phyloP scores from a whole-genome alignment of 306 rosid species.

The Coriaria nepalensis region DNA sequence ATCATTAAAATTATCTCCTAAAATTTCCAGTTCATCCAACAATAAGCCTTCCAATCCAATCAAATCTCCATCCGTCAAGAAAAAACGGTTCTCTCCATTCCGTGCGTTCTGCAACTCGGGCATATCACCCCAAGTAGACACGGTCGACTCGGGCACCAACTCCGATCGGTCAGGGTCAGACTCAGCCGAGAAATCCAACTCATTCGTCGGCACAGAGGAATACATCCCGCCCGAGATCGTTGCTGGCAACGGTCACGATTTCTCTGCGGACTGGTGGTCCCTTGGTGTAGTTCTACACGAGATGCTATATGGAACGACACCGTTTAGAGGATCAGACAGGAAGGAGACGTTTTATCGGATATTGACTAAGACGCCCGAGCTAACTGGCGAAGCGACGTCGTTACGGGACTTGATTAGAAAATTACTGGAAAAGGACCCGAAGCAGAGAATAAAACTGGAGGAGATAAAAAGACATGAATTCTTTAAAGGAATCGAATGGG shows the following conservation, averaged over 20 bases:
- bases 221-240: conserved; percentile 88
- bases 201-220: conserved; percentile 95
- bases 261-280: conserved; percentile 94
- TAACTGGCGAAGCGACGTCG: conserved; percentile 37
- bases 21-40: conserved; percentile 16
- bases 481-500: conserved; percentile 50
- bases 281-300: conserved; percentile 61
- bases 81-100: conserved; percentile 18
- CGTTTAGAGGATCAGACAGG: conserved; percentile 49
- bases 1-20: conserved; percentile 41
- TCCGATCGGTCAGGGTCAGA: conserved; percentile 16
- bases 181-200: conserved; percentile 63
- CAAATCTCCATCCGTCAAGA: conserved; percentile 20
- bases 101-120: conserved; percentile 27
- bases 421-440: conserved; percentile 53
- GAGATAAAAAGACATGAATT: conserved; percentile 60
- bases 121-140: background rate
- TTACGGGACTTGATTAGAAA: conserved; percentile 43
- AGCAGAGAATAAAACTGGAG: conserved; percentile 36
- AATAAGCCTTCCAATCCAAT: background rate
- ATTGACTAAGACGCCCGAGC: conserved; percentile 27
- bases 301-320: conserved; percentile 62
- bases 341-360: conserved; percentile 66
- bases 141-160: conserved; percentile 12
- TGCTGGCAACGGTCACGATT: conserved; percentile 55